Percentiles rank a stretch among this genome's conserved stretches.
Conservation (phyloP, 441 rosid species). For the Jatropha multifida region DNA sequence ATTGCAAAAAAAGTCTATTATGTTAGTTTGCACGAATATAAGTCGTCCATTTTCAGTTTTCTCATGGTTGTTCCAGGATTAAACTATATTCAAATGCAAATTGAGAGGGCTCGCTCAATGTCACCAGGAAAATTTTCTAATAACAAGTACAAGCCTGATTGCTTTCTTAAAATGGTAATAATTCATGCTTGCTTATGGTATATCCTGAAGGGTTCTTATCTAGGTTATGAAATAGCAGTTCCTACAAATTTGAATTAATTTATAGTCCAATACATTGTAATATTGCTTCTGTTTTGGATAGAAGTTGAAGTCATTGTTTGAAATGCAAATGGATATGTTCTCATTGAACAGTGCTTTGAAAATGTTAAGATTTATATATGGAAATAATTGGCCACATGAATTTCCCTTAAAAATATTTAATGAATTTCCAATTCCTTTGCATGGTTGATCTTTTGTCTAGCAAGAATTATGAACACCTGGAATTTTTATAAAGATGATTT, state of each 20-base stretch:
- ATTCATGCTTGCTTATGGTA: neutral
- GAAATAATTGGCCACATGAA: neutral
- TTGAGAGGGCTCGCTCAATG: constrained; percentile 69
- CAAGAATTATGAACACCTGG: neutral
- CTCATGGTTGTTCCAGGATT: constrained; percentile 44
- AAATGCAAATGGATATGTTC: neutral
- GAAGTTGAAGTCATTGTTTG: neutral
- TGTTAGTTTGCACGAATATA: constrained; percentile 2
- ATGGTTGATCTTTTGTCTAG: neutral
- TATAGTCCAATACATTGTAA: neutral
- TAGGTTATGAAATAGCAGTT: neutral
- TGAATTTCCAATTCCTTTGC: neutral
- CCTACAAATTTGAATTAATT: neutral
- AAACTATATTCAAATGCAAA: constrained; percentile 35
- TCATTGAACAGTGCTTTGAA: neutral
- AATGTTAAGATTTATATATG: neutral
- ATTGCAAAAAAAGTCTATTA: neutral
- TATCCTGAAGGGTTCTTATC: neutral
- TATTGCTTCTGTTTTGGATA: neutral
- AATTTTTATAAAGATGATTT: neutral
- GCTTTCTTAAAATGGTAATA: constrained; percentile 88
- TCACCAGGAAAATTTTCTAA: constrained; percentile 57
- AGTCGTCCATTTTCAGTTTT: constrained; percentile 1
- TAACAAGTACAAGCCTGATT: constrained; percentile 56
- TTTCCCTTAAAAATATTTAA: neutral